phyloP scores from a whole-genome alignment of 164 flowering plant species.

The Berberis thunbergii region DNA sequence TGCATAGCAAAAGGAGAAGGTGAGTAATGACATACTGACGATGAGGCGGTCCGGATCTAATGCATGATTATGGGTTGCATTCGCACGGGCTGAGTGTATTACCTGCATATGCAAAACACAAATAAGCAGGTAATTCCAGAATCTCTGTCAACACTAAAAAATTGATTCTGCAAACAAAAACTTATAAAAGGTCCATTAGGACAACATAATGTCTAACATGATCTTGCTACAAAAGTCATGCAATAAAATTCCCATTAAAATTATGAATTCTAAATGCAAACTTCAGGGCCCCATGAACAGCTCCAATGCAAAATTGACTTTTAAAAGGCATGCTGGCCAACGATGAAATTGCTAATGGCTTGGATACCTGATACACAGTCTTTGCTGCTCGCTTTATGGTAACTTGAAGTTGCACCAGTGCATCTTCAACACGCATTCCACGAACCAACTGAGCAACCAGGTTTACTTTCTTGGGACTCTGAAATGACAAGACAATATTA shows the following conservation, averaged over 20 bases:
- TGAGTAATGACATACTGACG: slow-evolving; percentile 44
- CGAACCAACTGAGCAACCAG: slow-evolving; percentile 92
- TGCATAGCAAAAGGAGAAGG: not conserved
- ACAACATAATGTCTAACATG: no score
- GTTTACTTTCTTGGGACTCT: slow-evolving; percentile 98
- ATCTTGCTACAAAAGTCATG: no score
- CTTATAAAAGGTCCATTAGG: no score
- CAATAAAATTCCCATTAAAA: no score
- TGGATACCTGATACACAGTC: slow-evolving; percentile 72
- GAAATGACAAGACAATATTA: slow-evolving; percentile 7
- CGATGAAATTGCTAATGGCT: not conserved
- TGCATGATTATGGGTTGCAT: slow-evolving; percentile 94
- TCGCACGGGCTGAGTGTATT: slow-evolving; percentile 91
- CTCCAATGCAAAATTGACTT: no score
- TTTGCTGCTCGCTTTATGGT: slow-evolving; percentile 83
- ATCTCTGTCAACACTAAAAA: no score
- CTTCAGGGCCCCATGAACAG: no score
- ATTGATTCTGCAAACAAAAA: no score
- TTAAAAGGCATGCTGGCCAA: not conserved
- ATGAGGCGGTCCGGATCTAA: slow-evolving; percentile 89
- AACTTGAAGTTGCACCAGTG: slow-evolving; percentile 83
- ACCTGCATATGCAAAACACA: slow-evolving; percentile 38
- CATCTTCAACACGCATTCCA: slow-evolving; percentile 99
- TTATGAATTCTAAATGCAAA: no score
- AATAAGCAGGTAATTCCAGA: no score